Evolutionary conservation across 1,139 yeast species (phyloP).

Genomic region (Hemisphaericaspora xylanilytica): DNA sequence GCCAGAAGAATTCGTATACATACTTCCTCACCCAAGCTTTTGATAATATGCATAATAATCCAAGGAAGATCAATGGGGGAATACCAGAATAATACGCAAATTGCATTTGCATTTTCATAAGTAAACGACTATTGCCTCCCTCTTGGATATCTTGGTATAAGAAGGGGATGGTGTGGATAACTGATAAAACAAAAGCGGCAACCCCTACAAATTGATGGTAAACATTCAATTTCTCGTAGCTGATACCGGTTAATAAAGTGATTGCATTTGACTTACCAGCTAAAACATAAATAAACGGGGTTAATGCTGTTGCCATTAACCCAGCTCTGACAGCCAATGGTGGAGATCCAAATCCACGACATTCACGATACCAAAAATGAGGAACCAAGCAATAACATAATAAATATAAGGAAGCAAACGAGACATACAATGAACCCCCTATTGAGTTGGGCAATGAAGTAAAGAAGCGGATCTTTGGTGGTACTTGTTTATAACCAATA

Average conservation of each 20-base stretch:
- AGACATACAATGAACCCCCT: constrained; percentile 44
- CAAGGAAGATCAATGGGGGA: constrained; percentile 46
- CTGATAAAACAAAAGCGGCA: constrained; percentile 44
- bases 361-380: constrained; percentile 54
- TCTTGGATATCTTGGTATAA: constrained; percentile 45
- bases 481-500: constrained; percentile 50
- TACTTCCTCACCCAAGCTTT: constrained; percentile 42
- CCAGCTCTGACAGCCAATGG: constrained; percentile 61
- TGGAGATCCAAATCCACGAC: constrained; percentile 62
- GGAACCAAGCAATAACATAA: constrained; percentile 48
- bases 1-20: constrained; percentile 53
- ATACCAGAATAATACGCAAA: constrained; percentile 30
- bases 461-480: constrained; percentile 29
- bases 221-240: constrained; percentile 54
- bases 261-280: constrained; percentile 55
- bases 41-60: constrained; percentile 47
- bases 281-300: constrained; percentile 50
- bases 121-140: constrained; percentile 43
- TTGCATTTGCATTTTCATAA: constrained; percentile 16
- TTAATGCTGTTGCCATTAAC: constrained; percentile 49
- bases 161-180: constrained; percentile 58
- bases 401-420: constrained; percentile 43
- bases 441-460: constrained; percentile 53
- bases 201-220: constrained; percentile 52
- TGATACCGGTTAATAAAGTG: constrained; percentile 51